These are phyloP conservation scores for Rhizopogon vesiculosus DNA, from an alignment of 768 basidiomycete genomes.

Conservation along the genomic window DNA sequence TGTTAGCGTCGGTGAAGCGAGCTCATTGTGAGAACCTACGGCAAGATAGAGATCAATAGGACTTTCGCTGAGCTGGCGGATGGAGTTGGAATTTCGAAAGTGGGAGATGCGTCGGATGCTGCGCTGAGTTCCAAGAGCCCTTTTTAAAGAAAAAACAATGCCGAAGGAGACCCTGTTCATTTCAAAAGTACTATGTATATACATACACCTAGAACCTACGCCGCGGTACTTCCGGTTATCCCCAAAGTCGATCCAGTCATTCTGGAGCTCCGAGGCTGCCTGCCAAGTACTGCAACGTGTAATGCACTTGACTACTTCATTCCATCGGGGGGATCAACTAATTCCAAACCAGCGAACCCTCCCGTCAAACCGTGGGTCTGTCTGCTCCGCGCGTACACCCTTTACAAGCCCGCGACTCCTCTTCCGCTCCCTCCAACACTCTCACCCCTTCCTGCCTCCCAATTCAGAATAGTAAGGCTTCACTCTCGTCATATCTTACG, in stretches of 20 bases:
- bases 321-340: no score
- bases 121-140: slow-evolving; percentile 22
- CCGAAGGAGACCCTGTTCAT: no score
- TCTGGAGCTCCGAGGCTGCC: no score
- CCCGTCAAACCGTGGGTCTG: background rate
- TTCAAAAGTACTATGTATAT: no score
- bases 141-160: background rate
- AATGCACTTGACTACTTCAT: no score
- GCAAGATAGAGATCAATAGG: slow-evolving; percentile 21
- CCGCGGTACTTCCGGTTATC: no score
- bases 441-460: background rate
- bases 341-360: background rate
- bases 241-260: no score
- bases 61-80: slow-evolving; percentile 32
- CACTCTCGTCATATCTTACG: background rate
- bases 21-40: slow-evolving; percentile 11
- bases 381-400: background rate
- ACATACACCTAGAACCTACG: no score
- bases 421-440: no score
- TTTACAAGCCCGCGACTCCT: background rate
- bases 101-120: slow-evolving; percentile 13
- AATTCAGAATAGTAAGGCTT: background rate
- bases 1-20: slow-evolving; percentile 14
- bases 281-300: no score
- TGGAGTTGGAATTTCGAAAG: slow-evolving; percentile 14